Percentiles rank a stretch among this genome's conserved stretches.
Conservation (phyloP, 768 basidiomycete species). For the Crepidotus variabilis region DNA sequence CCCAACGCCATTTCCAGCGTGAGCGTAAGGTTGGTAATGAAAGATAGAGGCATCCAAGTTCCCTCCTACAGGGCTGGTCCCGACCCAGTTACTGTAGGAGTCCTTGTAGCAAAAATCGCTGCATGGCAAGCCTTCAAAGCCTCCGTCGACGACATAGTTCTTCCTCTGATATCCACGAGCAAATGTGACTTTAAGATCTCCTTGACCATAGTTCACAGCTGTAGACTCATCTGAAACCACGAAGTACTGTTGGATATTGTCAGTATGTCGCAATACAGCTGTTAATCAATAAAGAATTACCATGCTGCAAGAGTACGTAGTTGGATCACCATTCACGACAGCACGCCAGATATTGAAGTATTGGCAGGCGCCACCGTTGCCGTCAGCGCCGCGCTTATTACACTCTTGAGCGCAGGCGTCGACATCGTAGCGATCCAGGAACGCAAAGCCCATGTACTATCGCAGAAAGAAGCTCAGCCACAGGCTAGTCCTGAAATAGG, state of each 20-base stretch:
- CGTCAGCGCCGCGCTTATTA: conserved; percentile 38
- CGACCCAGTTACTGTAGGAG: conserved; percentile 36
- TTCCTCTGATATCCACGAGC: conserved; percentile 44
- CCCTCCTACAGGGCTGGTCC: conserved; percentile 31
- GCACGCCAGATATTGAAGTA: conserved; percentile 56
- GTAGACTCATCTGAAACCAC: conserved; percentile 38
- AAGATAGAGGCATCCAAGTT: conserved; percentile 40
- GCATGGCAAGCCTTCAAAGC: conserved; percentile 41
- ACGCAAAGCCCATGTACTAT: conserved; percentile 51
- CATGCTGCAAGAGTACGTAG: conserved; percentile 47
- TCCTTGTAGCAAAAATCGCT: conserved; percentile 37
- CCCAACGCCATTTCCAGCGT: conserved; percentile 33
- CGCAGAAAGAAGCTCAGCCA: neutral
- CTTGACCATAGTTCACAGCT: conserved; percentile 44
- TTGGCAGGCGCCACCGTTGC: conserved; percentile 39
- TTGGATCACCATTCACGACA: conserved; percentile 40
- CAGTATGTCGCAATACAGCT: neutral
- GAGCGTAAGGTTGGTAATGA: conserved; percentile 36
- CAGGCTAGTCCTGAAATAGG: neutral
- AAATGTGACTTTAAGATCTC: conserved; percentile 39
- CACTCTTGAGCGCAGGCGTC: conserved; percentile 41
- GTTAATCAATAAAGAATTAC: conserved; percentile 15
- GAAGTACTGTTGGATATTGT: conserved; percentile 32
- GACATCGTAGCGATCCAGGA: conserved; percentile 45
- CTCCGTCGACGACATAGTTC: conserved; percentile 34